Percentiles rank a stretch among this genome's conserved stretches.
These are phyloP conservation scores for Ophiobolus disseminans DNA, from an alignment of 2,329 filamentous ascomycete species.

Conservation along the genomic window DNA sequence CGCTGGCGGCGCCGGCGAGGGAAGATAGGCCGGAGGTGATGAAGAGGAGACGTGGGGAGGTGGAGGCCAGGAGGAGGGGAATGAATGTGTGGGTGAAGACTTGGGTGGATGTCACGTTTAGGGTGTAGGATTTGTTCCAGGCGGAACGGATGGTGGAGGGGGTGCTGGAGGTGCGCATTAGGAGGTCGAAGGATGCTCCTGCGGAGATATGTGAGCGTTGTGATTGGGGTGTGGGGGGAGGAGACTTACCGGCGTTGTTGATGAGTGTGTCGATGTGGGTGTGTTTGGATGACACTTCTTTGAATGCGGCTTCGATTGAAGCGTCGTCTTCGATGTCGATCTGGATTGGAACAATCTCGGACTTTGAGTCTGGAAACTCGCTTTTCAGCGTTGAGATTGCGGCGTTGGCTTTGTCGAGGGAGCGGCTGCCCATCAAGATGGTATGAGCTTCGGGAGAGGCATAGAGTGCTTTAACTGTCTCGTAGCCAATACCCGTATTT, in stretches of 20 bases:
- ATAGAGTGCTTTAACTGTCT: conserved; percentile 63
- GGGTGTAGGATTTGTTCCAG: conserved; percentile 47
- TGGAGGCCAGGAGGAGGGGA: conserved; percentile 49
- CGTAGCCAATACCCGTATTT: conserved; percentile 67
- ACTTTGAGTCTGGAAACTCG: conserved; percentile 52
- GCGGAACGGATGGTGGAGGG: conserved; percentile 44
- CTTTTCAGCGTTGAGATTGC: conserved; percentile 42
- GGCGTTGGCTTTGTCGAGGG: conserved; percentile 57
- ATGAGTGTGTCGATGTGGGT: conserved; percentile 61
- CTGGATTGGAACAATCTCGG: conserved; percentile 56
- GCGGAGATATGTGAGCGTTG: conserved; percentile 48
- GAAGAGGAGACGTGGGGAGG: conserved; percentile 48
- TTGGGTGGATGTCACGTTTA: conserved; percentile 51
- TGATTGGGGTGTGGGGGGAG: too few species aligned
- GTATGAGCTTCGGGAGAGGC: conserved; percentile 56
- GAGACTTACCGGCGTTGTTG: conserved; percentile 62
- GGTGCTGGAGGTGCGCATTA: conserved; percentile 32
- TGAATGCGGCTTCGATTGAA: conserved; percentile 58
- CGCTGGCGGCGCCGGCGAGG: conserved; percentile 40
- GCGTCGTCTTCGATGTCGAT: conserved; percentile 63
- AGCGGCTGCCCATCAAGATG: conserved; percentile 65
- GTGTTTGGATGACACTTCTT: conserved; percentile 51
- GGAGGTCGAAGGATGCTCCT: conserved; percentile 56
- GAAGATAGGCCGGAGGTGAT: conserved; percentile 53
- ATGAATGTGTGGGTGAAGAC: conserved; percentile 46